Base-by-base conservation (phyloP, 75 land plant genomes). In the Cryptomeria japonica region DNA sequence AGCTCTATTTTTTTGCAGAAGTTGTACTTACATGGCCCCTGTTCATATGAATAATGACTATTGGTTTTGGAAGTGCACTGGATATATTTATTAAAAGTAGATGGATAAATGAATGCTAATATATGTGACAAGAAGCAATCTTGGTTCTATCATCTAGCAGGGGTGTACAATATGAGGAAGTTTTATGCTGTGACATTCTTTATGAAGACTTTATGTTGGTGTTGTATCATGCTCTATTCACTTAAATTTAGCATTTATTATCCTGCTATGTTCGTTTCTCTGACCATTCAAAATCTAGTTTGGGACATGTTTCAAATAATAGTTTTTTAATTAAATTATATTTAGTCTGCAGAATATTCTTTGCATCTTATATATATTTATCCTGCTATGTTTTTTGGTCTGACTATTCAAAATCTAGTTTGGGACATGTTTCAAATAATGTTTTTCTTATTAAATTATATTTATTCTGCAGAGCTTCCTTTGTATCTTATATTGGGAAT, bases 401-500 rank as follows among this genome's bases (percentile, higher is more conserved):
- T 32, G 37, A 75, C 77, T 32, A 13, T 75, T 34, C 16, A 11
- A 75, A 31, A 79, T 28, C 85, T 36, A 84, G 87, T 84, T 87
- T 87, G 42, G 38, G 28, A 19, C 25, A 38, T 83, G 82, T 44
- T 44, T 77, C 47, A 77, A 44, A 44, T 41, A 42, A 38, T 32
- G 13, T 85, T 86, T 83, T 55, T 56, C 77, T 85, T 25, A 85
- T 31, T 15, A 36, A 84, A n/a, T 58, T 11, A 44, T 31, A 32
- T 72, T 39, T 87, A 34, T 41, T 88, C 70, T 92, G 93, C 95
- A 98, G 99, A 98, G 84, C 92, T 98, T 85, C 99, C 99, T 86
- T 86, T 98, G 55, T 98, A 98, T 91, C 90, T 98, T 16, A 92
- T 98, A 64, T 90, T 98, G 86, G 99, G 99, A 39, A 97, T 97